Base-by-base conservation (phyloP, 73 alveolate species). In the Paramecium sexaurelia region DNA sequence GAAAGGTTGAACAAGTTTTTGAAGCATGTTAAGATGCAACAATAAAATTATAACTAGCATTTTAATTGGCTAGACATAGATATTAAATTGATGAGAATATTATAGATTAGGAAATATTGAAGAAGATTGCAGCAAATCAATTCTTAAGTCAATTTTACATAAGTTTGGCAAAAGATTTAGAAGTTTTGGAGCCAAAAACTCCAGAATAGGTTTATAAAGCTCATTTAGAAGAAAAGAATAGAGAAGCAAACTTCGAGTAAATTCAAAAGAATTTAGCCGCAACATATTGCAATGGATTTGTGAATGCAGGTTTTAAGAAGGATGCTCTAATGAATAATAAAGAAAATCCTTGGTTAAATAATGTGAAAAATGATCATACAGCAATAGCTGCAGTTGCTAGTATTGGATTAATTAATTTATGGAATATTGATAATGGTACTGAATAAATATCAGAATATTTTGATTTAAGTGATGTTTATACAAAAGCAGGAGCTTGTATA, bases 191-290 rank as follows among this genome's bases (percentile, higher is more conserved):
- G 90, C 99, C 99, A 6, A 99, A 99, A 88, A 96, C 94, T 71
- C 99, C 99, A 5, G 99, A 98, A 55, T 96, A 98, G 33, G 97
- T 98, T 56, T 98, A 96, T 97, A 99, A 98, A 93, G 95, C 99
- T 35, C 99, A 97, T 92, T 92, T 99, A 84, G 99, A 99, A 92
- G 99, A 97, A 75, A 96, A 95, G 89, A 95, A 95, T 69, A 39
- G 88, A 22, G 92, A 83, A 75, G 94, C 55, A 1, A 51, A 55
- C 20, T 75, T 96, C 43, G 99, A 97, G 84, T 93, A 97, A 1
- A 95, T 96, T 17, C 86, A 96, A 95, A 95, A 94, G 73, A 98
- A 97, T 68, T 75, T 99, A 91, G 99, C 99, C 0, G 93, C 97
- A 19, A 96, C 99, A 36, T 96, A 96, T 84, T 99, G 97, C 37